Base-by-base conservation (phyloP, 345 rosid genomes). In the Eucalyptus grandis region DNA sequence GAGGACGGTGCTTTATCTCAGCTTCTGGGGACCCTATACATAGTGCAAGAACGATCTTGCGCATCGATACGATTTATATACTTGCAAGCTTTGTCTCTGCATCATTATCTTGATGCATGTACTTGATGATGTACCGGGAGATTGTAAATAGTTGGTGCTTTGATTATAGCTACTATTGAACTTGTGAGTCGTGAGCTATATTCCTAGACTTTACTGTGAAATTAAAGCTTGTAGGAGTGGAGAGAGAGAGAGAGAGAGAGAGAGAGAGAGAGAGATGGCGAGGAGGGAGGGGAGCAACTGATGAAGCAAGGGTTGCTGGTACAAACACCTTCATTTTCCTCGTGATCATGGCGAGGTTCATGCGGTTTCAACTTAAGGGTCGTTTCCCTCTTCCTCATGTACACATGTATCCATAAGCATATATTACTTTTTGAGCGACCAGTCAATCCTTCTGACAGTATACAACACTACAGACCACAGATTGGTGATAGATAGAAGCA, bases 11-110 rank as follows among this genome's bases (percentile, higher is more conserved):
- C 31, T 91, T 43, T 89, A 90, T 89, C 49, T 92, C 86, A 92
- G 90, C 65, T 91, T 89, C 80, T 91, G 93, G 91, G 91, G 92
- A 30, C 89, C 88, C 43, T 53, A 87, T 72, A 89, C 85, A 89
- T 47, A 50, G 43, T 60, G 44, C 46, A 16, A 37, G 46, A 77
- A 21, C 24, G 27, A 40, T 69, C 12, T 69, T 34, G 8, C 8
- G 6, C 43, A 69, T 31, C 81, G 81, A 31, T 2, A 14, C 13
- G 9, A 62, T 65, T 65, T n/a, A n/a, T n/a, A 14, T n/a, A 31
- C 77, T 14, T 8, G 77, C 77, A 65, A n/a, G 77, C 40, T 65
- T 65, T 65, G 40, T n/a, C 77, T 31, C 40, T 65, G 31, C 77
- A 65, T 65, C 82, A 37, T 37, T 13, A 21, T 37, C 27, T 40